Base-by-base conservation (phyloP, 768 basidiomycete genomes). In the Lactarius akahatsu region DNA sequence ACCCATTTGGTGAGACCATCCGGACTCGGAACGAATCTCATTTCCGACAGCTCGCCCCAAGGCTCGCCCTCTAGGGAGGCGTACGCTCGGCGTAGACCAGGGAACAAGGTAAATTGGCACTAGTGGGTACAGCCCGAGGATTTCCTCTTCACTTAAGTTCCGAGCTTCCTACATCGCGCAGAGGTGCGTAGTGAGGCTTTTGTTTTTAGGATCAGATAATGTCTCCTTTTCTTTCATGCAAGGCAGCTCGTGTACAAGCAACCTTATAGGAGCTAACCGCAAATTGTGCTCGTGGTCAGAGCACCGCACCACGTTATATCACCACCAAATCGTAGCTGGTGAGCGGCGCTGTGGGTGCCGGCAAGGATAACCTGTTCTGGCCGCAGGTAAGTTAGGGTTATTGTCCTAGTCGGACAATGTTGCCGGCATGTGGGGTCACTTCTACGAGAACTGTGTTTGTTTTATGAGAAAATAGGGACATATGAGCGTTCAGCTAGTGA, bases 121-220 rank as follows among this genome's bases (percentile, higher is more conserved):
- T 16, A 43, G 38, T 40, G n/a, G 3, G 18, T 41, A 30, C 13
- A 34, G 10, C 15, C 54, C 38, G 18, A 20, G 11, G 15, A 41
- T 26, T 47, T 26, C 8, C 43, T 15, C 47, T 55, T 54, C 41
- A 54, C 15, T 2, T 30, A 60, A 38, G 59, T 45, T 57, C 59
- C 59, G 52, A 41, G 8, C 26, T 36, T 20, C 30, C 32, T 26
- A 38, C 23, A 57, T n/a, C 23, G 26, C 23, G 32, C 34, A 28
- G 32, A 28, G 18, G 34, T 30, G 32, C 43, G 28, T 4, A 23
- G 41, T 23, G 41, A 28, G 28, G 2, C 26, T 9, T 9, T 11
- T 38, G 56, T 40, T 60, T 56, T 63, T 52, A 59, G 10, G 57
- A 63, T 59, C 66, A 47, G 58, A 63, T 67, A 60, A 56, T 41